Evolutionary conservation across 2,329 filamentous ascomycete genomes (phyloP), one percentile per base, ranked within the genome.

Genomic region (Xylariaceae sp.): DNA sequence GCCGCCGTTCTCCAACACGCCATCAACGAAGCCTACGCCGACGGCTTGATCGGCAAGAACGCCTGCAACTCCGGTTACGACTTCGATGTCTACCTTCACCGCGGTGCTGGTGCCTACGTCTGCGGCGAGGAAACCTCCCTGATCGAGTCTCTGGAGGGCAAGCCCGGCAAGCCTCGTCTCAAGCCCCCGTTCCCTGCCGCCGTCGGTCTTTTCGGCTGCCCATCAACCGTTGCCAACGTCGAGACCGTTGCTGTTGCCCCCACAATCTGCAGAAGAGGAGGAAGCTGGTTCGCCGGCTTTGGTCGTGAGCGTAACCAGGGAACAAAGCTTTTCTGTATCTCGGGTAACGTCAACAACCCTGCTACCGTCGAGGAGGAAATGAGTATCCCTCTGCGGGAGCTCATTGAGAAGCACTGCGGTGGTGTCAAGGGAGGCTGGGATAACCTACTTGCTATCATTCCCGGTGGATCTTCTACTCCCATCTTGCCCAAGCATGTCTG

Each of bases 281-380:
- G 83, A 53, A 85, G 67, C 71, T 98, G 93, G 93, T 98, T 98
- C 66, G 88, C 88, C 54, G 74, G 81, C 42, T 97, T 98, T 64
- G 93, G 93, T 42, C 90, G 93, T 58, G 92, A 97, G 75, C 85
- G 93, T 56, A 98, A 98, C 74, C 80, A 89, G 60, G 93, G 93
- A 62, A 98, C 93, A 55, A 98, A 98, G 78, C 86, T 98, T 34
- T 98, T 86, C 77, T 96, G 91, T 70, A 97, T 98, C 67, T 97
- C 92, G 44, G 93, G 93, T 22, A 89, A 97, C 69, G 93, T 98
- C 74, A 98, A 98, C 80, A 94, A 97, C 76, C 93, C 93, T 44
- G 89, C 82, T 69, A 97, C 93, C 1, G 93, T 98, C 50, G 93
- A 98, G 71, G 93, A 98, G 74, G 93, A 98, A 74, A 98, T 98